Evolutionary conservation across 2,329 filamentous ascomycete species (phyloP), one percentile per base, ranked within the genome.

Genomic region (Dryadomyces sulphureus): DNA sequence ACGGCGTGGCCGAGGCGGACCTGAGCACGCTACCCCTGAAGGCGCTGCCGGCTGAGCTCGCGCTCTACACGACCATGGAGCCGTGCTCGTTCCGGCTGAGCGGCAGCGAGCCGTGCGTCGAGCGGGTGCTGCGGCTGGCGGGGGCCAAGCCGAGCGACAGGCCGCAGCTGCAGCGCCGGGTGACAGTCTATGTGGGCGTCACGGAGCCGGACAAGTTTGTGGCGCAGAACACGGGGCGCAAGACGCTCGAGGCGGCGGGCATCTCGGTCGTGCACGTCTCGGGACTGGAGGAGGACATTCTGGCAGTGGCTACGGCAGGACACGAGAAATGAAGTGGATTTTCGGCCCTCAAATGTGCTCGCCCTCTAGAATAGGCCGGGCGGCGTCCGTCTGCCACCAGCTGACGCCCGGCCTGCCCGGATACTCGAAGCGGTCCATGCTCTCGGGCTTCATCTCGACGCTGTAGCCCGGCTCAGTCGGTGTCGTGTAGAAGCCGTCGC

Each of bases 41-140:
- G 4, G 35, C 27, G 14, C 47, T 49, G 24, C 48, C 49, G 11
- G 30, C 43, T 7, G 64, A 74, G 1, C 65, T 74, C 2, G 70
- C 76, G 4, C 72, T 98, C 12, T 96, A 95, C 62, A 95, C 93
- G 1, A 95, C 89, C 1, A 87, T 98, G 70, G 92, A 92, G 61
- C 86, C 86, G 1, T 93, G 86, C 59, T 81, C 75, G 45, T 69
- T 79, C 55, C 70, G 86, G 35, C 65, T 87, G 44, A 86, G 80
- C 55, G 84, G 84, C 4, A 88, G 89, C 56, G 56, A 76, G 45
- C 72, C 84, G 0, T 93, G 92, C 56, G 83, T 86, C 7, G 77
- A 94, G 54, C 71, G 90, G 45, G 84, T 98, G 21, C 63, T 93
- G 36, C 66, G 67, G 7, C 68, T 82, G 19, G 67, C 66, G 12